Evolutionary conservation across 306 rosid genomes (phyloP).

Genomic region (Luffa aegyptiaca): DNA sequence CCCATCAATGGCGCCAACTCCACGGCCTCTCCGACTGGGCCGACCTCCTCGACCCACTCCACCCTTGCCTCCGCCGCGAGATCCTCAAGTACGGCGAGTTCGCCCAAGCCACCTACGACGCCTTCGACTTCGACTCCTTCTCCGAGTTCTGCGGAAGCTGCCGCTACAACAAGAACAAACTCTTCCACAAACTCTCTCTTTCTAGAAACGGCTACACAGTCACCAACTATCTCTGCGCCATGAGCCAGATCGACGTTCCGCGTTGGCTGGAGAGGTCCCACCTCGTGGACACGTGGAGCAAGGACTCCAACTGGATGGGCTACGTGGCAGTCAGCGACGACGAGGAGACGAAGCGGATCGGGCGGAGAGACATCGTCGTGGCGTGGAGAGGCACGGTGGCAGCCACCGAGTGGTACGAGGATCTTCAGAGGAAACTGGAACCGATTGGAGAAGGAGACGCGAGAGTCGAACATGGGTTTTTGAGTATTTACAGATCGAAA

Average conservation of each 20-base stretch:
- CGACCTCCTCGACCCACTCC: slow-evolving; percentile 35
- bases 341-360: slow-evolving; percentile 40
- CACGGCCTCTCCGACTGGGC: slow-evolving; percentile 39
- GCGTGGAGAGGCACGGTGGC: slow-evolving; percentile 65
- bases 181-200: slow-evolving; percentile 33
- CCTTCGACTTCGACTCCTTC: slow-evolving; percentile 45
- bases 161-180: slow-evolving; percentile 24
- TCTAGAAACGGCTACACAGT: slow-evolving; percentile 27
- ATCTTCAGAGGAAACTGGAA: slow-evolving; percentile 37
- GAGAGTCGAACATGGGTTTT: slow-evolving; percentile 56
- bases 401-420: slow-evolving; percentile 56
- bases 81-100: slow-evolving; percentile 62
- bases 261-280: slow-evolving; percentile 47
- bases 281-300: slow-evolving; percentile 42
- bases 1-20: slow-evolving; percentile 41
- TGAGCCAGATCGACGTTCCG: slow-evolving; percentile 46
- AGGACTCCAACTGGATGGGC: slow-evolving; percentile 59
- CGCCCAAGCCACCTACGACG: slow-evolving; percentile 59
- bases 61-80: slow-evolving; percentile 50
- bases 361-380: slow-evolving; percentile 46
- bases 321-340: slow-evolving; percentile 44
- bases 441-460: slow-evolving; percentile 31
- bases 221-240: slow-evolving; percentile 46
- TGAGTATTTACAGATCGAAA: slow-evolving; percentile 38
- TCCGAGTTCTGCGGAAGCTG: slow-evolving; percentile 58